Percentiles rank a stretch among this genome's conserved stretches.
Conservation (phyloP, 176 grass and related monocot species). For the Oryza longistaminata region DNA sequence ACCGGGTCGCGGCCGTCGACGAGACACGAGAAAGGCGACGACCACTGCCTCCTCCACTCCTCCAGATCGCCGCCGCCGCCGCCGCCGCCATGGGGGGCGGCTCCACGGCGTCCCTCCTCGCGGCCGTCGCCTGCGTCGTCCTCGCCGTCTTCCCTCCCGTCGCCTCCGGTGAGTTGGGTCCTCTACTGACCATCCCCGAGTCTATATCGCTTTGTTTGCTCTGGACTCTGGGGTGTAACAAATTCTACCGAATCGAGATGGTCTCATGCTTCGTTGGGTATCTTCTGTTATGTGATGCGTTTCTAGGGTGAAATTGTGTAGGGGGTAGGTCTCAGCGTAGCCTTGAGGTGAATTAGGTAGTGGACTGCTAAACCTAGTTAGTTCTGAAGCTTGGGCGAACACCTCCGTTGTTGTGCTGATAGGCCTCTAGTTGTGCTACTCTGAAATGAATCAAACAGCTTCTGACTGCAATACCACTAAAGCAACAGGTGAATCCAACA, state of each 20-base stretch:
- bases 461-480: neutral
- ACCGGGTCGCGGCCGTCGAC: conserved; percentile 30
- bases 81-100: conserved; percentile 40
- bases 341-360: conserved; percentile 1
- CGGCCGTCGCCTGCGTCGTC: neutral
- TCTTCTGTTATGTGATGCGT: neutral
- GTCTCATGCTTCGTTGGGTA: conserved; percentile 7
- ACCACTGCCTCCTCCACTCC: neutral
- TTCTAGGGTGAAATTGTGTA: neutral
- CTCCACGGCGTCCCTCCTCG: conserved; percentile 21
- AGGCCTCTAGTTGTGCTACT: neutral
- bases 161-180: conserved; percentile 35
- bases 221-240: neutral
- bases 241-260: neutral
- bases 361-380: conserved; percentile 32
- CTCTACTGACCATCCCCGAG: neutral
- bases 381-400: conserved; percentile 9
- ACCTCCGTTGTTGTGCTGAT: neutral
- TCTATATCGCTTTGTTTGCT: neutral
- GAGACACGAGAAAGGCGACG: conserved; percentile 12
- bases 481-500: conserved; percentile 14
- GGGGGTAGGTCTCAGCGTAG: neutral
- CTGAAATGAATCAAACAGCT: conserved; percentile 24
- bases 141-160: neutral
- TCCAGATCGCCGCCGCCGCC: conserved; percentile 46